Evolutionary conservation across 2,329 filamentous ascomycete genomes (phyloP).

Genomic region (Metarhizium anisopliae): DNA sequence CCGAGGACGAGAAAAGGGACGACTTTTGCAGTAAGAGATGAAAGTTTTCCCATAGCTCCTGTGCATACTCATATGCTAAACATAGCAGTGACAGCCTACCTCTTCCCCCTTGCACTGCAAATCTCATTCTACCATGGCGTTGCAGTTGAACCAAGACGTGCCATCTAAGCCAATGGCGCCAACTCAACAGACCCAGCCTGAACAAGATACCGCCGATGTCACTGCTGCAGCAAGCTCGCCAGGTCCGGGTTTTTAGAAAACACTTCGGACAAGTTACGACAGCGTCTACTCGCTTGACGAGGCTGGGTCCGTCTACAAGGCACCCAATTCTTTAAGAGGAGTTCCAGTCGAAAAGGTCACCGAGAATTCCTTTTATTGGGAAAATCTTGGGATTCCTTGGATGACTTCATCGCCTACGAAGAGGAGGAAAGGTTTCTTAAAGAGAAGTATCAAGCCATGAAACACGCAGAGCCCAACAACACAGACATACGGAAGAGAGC

Average conservation of each 20-base stretch:
- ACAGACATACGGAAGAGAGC: slow-evolving; percentile 3
- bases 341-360: slow-evolving; percentile 18
- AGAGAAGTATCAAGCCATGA: slow-evolving; percentile 1
- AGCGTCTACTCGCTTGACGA: slow-evolving; percentile 12
- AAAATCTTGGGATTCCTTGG: slow-evolving; percentile 21
- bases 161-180: neutral
- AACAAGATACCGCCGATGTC: neutral
- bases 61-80: no score
- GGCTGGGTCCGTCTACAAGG: slow-evolving; percentile 15
- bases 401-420: slow-evolving; percentile 19
- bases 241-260: slow-evolving; percentile 9
- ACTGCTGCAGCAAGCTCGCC: neutral
- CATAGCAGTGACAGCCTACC: no score
- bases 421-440: slow-evolving; percentile 13
- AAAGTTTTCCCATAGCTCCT: no score
- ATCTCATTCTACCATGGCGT: neutral
- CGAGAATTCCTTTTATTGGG: slow-evolving; percentile 22
- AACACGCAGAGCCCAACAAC: slow-evolving; percentile 6
- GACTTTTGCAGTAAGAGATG: no score
- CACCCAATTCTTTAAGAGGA: slow-evolving; percentile 16
- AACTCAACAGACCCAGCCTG: neutral
- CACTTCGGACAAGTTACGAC: slow-evolving; percentile 6
- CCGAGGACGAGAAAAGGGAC: no score
- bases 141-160: neutral
- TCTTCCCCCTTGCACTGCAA: neutral